Conservation (phyloP, 2,329 filamentous ascomycete genomes). For the Venturia carpophila region DNA sequence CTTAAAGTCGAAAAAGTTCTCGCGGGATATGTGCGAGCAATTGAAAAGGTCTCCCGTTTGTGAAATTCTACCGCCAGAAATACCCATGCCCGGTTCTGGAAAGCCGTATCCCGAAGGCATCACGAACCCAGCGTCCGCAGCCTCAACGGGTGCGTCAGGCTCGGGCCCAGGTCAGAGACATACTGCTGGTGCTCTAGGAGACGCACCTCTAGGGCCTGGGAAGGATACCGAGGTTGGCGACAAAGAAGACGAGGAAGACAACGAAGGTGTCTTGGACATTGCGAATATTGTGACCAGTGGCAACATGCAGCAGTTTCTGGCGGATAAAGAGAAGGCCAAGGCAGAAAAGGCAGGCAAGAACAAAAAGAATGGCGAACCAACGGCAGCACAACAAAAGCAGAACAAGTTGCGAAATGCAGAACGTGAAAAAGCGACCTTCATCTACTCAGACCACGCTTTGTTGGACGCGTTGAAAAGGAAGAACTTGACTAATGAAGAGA, state of each 20-base stretch:
- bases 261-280: slow-evolving; percentile 69
- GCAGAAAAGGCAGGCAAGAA: slow-evolving; percentile 55
- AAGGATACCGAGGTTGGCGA: slow-evolving; percentile 47
- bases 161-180: slow-evolving; percentile 37
- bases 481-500: slow-evolving; percentile 39
- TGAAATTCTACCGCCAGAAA: slow-evolving; percentile 51
- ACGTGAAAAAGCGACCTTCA: slow-evolving; percentile 59
- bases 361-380: slow-evolving; percentile 42
- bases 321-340: slow-evolving; percentile 76
- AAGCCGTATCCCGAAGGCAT: slow-evolving; percentile 33
- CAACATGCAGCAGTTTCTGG: slow-evolving; percentile 69
- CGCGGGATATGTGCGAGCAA: slow-evolving; percentile 56
- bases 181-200: slow-evolving; percentile 36
- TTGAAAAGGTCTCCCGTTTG: slow-evolving; percentile 56
- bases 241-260: slow-evolving; percentile 43
- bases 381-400: slow-evolving; percentile 54
- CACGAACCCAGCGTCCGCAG: slow-evolving; percentile 47
- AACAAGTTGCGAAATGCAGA: slow-evolving; percentile 65
- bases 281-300: slow-evolving; percentile 78
- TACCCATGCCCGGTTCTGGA: slow-evolving; percentile 45
- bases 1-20: slow-evolving; percentile 51
- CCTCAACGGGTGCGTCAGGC: slow-evolving; percentile 46
- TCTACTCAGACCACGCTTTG: slow-evolving; percentile 60
- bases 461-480: slow-evolving; percentile 47
- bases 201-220: slow-evolving; percentile 46